These are phyloP conservation scores for Tillandsia fasciculata DNA, from an alignment of 176 grass and related monocot genomes.

Conservation along the genomic window DNA sequence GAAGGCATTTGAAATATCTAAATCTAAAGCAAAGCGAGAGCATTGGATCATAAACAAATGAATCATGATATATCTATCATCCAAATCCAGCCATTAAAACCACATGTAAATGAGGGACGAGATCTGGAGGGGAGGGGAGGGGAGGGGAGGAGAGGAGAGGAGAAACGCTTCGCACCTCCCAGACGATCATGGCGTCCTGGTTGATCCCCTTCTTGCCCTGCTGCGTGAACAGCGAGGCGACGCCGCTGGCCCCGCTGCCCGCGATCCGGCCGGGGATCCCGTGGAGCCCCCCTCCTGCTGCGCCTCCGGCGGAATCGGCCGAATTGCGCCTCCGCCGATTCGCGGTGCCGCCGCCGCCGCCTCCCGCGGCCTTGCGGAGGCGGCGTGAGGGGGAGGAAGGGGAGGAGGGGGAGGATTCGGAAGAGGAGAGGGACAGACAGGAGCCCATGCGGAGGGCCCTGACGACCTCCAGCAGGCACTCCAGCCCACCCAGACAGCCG, in stretches of 20 bases:
- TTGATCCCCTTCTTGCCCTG: slow-evolving; percentile 91
- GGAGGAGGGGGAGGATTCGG: slow-evolving; percentile 7
- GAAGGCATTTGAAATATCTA: no score
- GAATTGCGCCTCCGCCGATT: slow-evolving; percentile 16
- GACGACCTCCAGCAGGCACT: slow-evolving; percentile 42
- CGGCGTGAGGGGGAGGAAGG: slow-evolving; percentile 14
- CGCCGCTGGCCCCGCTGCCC: slow-evolving; percentile 34
- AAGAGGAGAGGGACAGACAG: slow-evolving; percentile 16
- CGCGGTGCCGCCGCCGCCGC: slow-evolving; percentile 16
- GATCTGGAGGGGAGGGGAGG: no score
- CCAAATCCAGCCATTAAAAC: no score
- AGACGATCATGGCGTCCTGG: slow-evolving; percentile 90
- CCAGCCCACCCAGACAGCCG: slow-evolving; percentile 27
- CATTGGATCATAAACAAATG: no score
- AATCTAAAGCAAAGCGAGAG: no score
- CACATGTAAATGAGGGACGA: no score
- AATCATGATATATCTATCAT: no score
- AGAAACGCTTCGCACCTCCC: slow-evolving; percentile 40
- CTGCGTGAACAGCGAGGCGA: slow-evolving; percentile 69
- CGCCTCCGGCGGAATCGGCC: slow-evolving; percentile 15
- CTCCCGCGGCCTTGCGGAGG: slow-evolving; percentile 12
- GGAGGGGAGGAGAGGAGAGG: no score
- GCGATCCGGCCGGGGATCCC: slow-evolving; percentile 42
- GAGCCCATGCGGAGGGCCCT: slow-evolving; percentile 42
- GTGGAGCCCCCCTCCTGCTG: slow-evolving; percentile 11